Conservation (phyloP, 1,139 yeast genomes). For the Suhomyces bolitotheri region DNA sequence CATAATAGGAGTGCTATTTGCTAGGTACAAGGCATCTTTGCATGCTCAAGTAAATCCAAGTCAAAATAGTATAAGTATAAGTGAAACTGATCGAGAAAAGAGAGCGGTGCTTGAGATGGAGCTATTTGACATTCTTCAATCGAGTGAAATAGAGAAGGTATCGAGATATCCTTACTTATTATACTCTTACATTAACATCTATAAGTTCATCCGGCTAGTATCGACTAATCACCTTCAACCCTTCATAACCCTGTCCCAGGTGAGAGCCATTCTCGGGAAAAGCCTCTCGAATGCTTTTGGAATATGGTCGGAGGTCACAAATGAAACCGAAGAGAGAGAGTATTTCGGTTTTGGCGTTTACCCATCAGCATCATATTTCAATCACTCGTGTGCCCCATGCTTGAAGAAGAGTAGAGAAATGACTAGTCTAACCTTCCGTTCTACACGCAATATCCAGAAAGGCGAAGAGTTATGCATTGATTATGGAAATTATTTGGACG, state of each 20-base stretch:
- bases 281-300: constrained; percentile 79
- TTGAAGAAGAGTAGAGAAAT: constrained; percentile 25
- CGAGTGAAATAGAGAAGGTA: constrained; percentile 55
- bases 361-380: constrained; percentile 70
- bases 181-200: constrained; percentile 51
- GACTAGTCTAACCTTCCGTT: constrained; percentile 25
- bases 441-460: constrained; percentile 30
- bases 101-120: constrained; percentile 22
- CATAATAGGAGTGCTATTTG: constrained; percentile 33
- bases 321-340: constrained; percentile 51
- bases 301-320: constrained; percentile 54
- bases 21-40: constrained; percentile 19
- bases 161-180: constrained; percentile 51
- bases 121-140: constrained; percentile 51
- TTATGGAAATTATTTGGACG: constrained; percentile 55
- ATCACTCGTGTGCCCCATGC: constrained; percentile 51
- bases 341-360: constrained; percentile 66
- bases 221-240: constrained; percentile 40
- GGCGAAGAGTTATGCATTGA: constrained; percentile 63
- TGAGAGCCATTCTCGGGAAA: constrained; percentile 57
- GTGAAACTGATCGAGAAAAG: constrained; percentile 15
- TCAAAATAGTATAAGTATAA: constrained; percentile 6
- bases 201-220: constrained; percentile 47
- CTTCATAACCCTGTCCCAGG: constrained; percentile 37
- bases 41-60: not conserved